Percentiles rank a stretch among this genome's conserved stretches.
Evolutionary conservation across 2,329 filamentous ascomycete genomes (phyloP).

Genomic region (Venturia oleaginea): DNA sequence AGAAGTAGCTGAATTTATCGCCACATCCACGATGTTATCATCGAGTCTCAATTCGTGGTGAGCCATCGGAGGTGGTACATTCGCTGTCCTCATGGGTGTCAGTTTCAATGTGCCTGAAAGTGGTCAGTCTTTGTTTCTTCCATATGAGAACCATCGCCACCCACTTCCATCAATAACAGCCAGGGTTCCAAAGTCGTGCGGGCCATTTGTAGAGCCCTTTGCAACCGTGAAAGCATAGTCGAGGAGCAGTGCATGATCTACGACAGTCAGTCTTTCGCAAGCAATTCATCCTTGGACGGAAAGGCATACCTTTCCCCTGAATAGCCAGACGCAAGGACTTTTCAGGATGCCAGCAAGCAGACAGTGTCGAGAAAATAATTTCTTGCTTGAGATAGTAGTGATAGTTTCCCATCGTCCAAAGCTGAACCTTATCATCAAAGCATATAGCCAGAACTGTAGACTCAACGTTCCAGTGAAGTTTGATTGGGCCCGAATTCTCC

Average conservation of each 20-base stretch:
- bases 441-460: conserved; percentile 83
- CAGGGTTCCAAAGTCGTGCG: conserved; percentile 69
- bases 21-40: conserved; percentile 61
- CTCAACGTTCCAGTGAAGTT: conserved; percentile 84
- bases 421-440: conserved; percentile 64
- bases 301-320: conserved; percentile 32
- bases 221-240: conserved; percentile 61
- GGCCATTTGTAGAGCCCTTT: conserved; percentile 60
- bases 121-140: conserved; percentile 16
- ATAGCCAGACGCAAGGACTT: conserved; percentile 61
- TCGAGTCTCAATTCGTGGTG: conserved; percentile 60
- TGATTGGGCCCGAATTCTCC: conserved; percentile 44
- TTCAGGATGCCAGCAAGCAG: conserved; percentile 68
- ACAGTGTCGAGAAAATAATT: conserved; percentile 34
- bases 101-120: conserved; percentile 56
- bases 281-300: conserved; percentile 11
- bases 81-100: conserved; percentile 74
- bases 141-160: conserved; percentile 19
- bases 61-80: conserved; percentile 88
- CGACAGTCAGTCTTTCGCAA: conserved; percentile 13
- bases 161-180: conserved; percentile 74
- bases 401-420: conserved; percentile 97
- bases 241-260: conserved; percentile 45
- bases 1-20: conserved; percentile 40
- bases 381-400: conserved; percentile 98